A percentile compares a stretch with the other conserved stretches of the same genome.
phyloP scores from a whole-genome alignment of 805 yeast genomes.

The Wickerhamomyces bisporus region DNA sequence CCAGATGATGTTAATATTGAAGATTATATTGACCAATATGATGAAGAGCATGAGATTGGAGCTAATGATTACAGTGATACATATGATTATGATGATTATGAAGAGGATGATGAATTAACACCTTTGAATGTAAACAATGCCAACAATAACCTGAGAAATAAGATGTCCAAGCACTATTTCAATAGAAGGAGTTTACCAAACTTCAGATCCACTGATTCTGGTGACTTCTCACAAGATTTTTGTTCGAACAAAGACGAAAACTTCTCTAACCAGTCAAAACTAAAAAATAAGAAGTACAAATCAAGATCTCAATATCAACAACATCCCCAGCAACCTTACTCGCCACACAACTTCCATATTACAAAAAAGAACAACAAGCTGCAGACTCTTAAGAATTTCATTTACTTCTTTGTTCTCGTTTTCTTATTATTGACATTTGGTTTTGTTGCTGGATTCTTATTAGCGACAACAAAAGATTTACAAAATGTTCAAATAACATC shows the following conservation, averaged over 20 bases:
- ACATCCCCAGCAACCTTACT: conserved; percentile 24
- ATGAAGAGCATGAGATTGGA: conserved; percentile 33
- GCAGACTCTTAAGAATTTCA: conserved; percentile 28
- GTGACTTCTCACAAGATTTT: conserved; percentile 8
- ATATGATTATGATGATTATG: conserved; percentile 22
- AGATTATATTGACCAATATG: conserved; percentile 38
- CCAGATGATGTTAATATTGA: conserved; percentile 52
- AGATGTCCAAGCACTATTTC: conserved; percentile 12
- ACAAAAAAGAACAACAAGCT: conserved; percentile 23
- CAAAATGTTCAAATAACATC: conserved; percentile 55
- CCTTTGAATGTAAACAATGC: conserved; percentile 21
- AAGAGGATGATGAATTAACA: conserved; percentile 23
- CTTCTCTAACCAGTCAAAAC: conserved; percentile 9
- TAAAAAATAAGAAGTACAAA: conserved; percentile 16
- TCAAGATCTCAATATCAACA: conserved; percentile 17
- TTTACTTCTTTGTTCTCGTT: conserved; percentile 31
- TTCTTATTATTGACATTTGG: conserved; percentile 60
- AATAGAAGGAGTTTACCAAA: conserved; percentile 25
- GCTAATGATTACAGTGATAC: conserved; percentile 25
- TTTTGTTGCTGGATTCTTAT: conserved; percentile 73
- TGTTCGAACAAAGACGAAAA: conserved; percentile 10
- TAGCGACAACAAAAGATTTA: conserved; percentile 84
- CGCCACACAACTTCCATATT: conserved; percentile 45
- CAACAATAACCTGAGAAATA: conserved; percentile 17
- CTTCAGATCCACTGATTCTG: conserved; percentile 15